Evolutionary conservation across 495 filamentous ascomycete genomes (phyloP).

Genomic region (Penicillium verhagenii): DNA sequence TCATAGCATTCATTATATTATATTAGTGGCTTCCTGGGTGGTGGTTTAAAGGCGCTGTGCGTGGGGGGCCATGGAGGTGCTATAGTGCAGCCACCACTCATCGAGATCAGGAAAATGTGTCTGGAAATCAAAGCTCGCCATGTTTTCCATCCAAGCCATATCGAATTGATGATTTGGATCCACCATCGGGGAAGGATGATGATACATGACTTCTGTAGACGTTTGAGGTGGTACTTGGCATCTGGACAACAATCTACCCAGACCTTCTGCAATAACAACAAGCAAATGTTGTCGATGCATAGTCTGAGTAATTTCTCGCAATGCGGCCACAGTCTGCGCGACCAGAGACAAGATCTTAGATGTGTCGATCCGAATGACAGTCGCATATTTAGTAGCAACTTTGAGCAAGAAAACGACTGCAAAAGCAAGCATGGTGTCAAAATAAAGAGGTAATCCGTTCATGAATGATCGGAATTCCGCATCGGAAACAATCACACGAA

Average conservation of each 20-base stretch:
- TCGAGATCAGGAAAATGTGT: conserved; percentile 26
- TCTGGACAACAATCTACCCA: conserved; percentile 20
- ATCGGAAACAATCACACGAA: conserved; percentile 28
- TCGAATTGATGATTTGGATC: conserved; percentile 17
- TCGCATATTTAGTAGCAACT: conserved; percentile 28
- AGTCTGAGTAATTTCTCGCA: conserved; percentile 22
- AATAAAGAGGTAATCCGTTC: conserved; percentile 34
- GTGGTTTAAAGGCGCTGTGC: neutral
- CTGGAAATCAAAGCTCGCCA: conserved; percentile 33
- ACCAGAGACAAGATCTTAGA: conserved; percentile 28
- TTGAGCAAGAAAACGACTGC: conserved; percentile 36
- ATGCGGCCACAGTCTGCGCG: conserved; percentile 22
- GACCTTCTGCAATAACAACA: conserved; percentile 25
- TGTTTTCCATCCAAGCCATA: conserved; percentile 31
- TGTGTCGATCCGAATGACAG: conserved; percentile 25
- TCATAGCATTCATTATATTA: too few relatives aligned
- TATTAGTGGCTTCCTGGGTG: neutral
- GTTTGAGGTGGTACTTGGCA: conserved; percentile 16
- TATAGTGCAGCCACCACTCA: conserved; percentile 30
- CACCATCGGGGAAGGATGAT: conserved; percentile 10
- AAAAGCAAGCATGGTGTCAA: conserved; percentile 39
- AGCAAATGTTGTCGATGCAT: conserved; percentile 32
- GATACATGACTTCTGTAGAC: conserved; percentile 5
- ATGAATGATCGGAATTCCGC: conserved; percentile 29
- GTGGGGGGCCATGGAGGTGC: conserved; percentile 9